Conservation (phyloP, 1,284 basidiomycete species). For the Leucoagaricus sp. region DNA sequence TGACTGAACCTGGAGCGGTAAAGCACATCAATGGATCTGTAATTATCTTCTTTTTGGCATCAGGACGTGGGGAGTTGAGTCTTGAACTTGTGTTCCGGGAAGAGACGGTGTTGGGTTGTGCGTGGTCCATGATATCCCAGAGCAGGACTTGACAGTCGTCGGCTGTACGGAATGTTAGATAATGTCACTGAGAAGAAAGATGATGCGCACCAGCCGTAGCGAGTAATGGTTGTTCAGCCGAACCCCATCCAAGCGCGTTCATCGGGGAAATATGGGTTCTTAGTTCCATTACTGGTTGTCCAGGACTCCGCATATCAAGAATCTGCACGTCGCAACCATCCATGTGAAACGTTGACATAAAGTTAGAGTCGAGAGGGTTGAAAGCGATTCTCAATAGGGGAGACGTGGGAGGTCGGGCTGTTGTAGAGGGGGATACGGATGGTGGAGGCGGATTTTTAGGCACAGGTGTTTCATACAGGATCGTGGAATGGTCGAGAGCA, state of each 20-base stretch:
- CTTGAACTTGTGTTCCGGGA: constrained; percentile 64
- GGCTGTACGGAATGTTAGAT: constrained; percentile 45
- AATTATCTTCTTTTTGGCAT: constrained; percentile 72
- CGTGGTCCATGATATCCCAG: constrained; percentile 80
- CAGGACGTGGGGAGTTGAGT: constrained; percentile 72
- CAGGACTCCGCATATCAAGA: constrained; percentile 92
- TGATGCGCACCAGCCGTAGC: constrained; percentile 74
- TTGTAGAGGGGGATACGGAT: constrained; percentile 53
- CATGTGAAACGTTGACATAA: constrained; percentile 93
- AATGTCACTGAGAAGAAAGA: background rate
- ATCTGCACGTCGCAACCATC: constrained; percentile 87
- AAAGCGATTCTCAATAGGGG: constrained; percentile 85
- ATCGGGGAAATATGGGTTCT: constrained; percentile 77
- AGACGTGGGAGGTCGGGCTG: constrained; percentile 72
- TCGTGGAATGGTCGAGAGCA: constrained; percentile 96
- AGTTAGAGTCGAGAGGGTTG: constrained; percentile 86
- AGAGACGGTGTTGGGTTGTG: constrained; percentile 54
- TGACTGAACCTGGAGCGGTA: constrained; percentile 78
- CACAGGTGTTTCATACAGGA: constrained; percentile 92
- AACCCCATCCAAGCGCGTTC: constrained; percentile 88
- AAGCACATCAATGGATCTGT: constrained; percentile 84
- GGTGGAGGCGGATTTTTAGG: constrained; percentile 68
- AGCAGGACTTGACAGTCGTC: constrained; percentile 91
- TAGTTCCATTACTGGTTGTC: constrained; percentile 90
- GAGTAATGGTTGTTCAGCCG: constrained; percentile 77